Percentiles rank a stretch among this genome's conserved stretches.
Evolutionary conservation across 306 rosid genomes (phyloP).

Genomic region (Gastrolobium bilobum): DNA sequence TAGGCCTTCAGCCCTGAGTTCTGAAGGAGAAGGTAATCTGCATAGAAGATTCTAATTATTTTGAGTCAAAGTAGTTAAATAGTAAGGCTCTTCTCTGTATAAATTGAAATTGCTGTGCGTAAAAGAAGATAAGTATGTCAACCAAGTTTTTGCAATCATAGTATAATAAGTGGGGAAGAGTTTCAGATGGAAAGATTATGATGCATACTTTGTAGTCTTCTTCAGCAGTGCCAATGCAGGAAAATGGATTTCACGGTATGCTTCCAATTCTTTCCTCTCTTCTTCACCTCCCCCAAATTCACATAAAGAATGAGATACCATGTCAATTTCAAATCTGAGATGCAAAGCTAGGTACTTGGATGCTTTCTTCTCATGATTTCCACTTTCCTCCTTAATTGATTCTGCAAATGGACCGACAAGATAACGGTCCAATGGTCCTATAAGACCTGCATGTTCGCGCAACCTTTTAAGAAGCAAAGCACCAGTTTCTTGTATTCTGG

Average conservation of each 20-base stretch:
- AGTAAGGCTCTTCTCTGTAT: constrained; percentile 26
- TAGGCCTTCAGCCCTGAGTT: constrained; percentile 87
- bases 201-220: constrained; percentile 78
- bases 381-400: constrained; percentile 53
- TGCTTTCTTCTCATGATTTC: constrained; percentile 62
- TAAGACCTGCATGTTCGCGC: constrained; percentile 64
- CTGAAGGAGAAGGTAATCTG: constrained; percentile 89
- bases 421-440: constrained; percentile 76
- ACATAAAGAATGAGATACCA: constrained; percentile 98
- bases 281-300: constrained; percentile 97
- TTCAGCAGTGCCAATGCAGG: constrained; percentile 78
- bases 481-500: constrained; percentile 92
- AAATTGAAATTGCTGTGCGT: constrained; percentile 3
- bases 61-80: constrained; percentile 9
- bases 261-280: constrained; percentile 88
- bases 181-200: constrained; percentile 37
- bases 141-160: constrained; percentile 15
- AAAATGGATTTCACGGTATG: constrained; percentile 89
- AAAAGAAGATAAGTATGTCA: constrained; percentile 5
- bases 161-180: constrained; percentile 19
- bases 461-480: constrained; percentile 89
- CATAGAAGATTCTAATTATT: constrained; percentile 47
- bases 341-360: constrained; percentile 90
- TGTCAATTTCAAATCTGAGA: constrained; percentile 98
- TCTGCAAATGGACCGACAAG: constrained; percentile 77